phyloP scores from a whole-genome alignment of 768 basidiomycete genomes.

The Podaxis carcinomalis region DNA sequence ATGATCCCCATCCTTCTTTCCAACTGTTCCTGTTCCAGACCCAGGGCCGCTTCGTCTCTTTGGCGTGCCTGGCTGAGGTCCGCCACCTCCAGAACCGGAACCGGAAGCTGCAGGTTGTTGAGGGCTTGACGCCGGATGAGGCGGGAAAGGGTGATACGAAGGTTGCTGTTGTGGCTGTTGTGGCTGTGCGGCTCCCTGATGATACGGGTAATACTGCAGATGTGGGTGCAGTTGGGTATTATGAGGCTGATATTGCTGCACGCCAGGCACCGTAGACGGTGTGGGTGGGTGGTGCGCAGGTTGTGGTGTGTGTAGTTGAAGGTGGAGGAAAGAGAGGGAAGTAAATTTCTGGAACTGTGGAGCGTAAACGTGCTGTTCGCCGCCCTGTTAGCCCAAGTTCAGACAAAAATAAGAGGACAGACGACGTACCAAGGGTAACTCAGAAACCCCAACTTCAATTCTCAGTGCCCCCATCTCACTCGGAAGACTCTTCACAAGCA shows the following conservation, averaged over 20 bases:
- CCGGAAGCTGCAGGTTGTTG: background rate
- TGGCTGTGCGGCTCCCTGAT: background rate
- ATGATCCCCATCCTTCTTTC: slow-evolving; percentile 1
- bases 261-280: slow-evolving; percentile 41
- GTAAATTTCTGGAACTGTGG: slow-evolving; percentile 41
- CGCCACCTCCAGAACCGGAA: background rate
- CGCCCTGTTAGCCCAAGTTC: background rate
- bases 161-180: slow-evolving; percentile 40
- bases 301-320: slow-evolving; percentile 33
- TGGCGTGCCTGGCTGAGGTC: background rate
- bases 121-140: background rate
- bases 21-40: background rate
- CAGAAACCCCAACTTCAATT: slow-evolving; percentile 51
- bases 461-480: slow-evolving; percentile 50
- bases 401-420: background rate
- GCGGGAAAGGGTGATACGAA: background rate
- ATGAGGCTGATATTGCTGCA: slow-evolving; percentile 34
- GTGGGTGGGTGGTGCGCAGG: background rate
- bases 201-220: background rate
- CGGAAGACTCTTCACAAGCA: slow-evolving; percentile 5
- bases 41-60: background rate
- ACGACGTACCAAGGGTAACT: slow-evolving; percentile 42
- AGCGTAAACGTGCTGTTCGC: slow-evolving; percentile 49
- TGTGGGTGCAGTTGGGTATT: slow-evolving; percentile 18
- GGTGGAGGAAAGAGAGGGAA: slow-evolving; percentile 55